Base-by-base conservation (phyloP, 768 basidiomycete genomes). In the Boletus bicolor region DNA sequence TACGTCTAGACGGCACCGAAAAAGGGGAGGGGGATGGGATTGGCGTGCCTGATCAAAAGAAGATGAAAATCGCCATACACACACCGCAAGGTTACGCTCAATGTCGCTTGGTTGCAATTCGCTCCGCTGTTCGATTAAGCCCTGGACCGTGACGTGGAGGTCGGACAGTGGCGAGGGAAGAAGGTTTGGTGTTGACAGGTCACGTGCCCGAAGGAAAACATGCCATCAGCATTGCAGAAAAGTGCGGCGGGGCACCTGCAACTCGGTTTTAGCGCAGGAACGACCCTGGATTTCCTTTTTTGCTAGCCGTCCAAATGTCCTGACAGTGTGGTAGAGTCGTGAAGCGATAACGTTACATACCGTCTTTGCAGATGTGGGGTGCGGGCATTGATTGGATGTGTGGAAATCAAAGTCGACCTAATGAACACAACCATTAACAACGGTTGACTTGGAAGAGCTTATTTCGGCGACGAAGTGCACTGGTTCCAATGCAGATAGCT, bases 1-100 rank as follows among this genome's bases (percentile, higher is more conserved):
- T 62, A 60, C 59, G 64, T 60, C 63, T 65, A 49, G 56, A 63
- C 70, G 70, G 70, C 57, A 67, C 70, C 70, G 70, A 71, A 69
- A 72, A 68, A 49, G 69, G 66, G 65, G 49, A 53, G 51, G 47
- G 17, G 53, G 46, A 35, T 52, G 45, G 55, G 59, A 51, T 49
- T 55, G 61, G 56, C 19, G 71, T 72, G 59, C 71, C 69, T 72
- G 67, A 59, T 67, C 49, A 19, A 11, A 49, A 49, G 50, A 52
- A 58, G 56, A 57, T 48, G 61, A 66, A 65, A 66, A 66, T 57
- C 64, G 39, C 51, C 50, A 53, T 53, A 51, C 53, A 35, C 46
- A 64, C 45, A 52, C 58, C 51, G 51, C 58, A 64, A 46, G 58
- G 58, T 43, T 44, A 59, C 52, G 52, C 26, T 51, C 51, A 47